These are phyloP conservation scores for Prunus fruticosa DNA, from an alignment of 306 rosid genomes.

Conservation along the genomic window DNA sequence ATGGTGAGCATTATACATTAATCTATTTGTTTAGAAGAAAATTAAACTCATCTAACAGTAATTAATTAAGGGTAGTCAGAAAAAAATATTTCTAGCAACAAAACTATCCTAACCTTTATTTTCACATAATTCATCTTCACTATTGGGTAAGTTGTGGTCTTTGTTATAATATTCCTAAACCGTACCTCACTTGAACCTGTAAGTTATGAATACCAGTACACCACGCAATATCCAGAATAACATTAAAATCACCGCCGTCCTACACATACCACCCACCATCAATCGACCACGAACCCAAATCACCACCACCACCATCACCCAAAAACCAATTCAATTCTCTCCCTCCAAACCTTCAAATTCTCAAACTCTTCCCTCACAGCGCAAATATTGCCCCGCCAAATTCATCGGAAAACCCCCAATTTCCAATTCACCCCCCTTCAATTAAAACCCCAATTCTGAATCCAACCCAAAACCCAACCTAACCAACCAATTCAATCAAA, in stretches of 20 bases:
- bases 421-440: background rate
- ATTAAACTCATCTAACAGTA: no score
- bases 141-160: no score
- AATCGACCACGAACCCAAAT: background rate
- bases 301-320: background rate
- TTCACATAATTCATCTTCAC: no score
- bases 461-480: background rate
- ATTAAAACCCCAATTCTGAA: slow-evolving; percentile 7
- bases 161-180: no score
- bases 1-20: no score
- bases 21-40: no score
- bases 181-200: background rate
- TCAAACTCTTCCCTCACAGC: background rate
- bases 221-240: background rate
- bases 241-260: background rate
- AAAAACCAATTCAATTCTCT: background rate
- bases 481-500: background rate
- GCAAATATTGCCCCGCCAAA: background rate
- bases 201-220: background rate
- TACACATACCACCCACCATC: background rate
- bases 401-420: background rate
- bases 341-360: background rate
- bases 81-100: no score
- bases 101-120: no score
- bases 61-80: no score